Evolutionary conservation across 1,284 basidiomycete species (phyloP).

Genomic region (Sporisorium graminicola): DNA sequence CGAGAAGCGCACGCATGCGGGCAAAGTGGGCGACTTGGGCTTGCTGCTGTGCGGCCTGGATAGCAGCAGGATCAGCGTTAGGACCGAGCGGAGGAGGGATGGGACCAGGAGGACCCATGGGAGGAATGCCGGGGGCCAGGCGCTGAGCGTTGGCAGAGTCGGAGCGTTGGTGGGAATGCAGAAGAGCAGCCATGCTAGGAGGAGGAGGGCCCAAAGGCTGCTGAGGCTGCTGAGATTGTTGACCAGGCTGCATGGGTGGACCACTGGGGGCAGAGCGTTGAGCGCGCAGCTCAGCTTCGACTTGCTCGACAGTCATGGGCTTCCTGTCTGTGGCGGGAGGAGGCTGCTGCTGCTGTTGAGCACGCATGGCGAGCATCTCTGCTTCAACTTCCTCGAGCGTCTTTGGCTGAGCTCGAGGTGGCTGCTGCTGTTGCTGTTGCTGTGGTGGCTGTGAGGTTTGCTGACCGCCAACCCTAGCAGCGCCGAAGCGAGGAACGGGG

Average conservation of each 20-base stretch:
- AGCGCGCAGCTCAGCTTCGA: slow-evolving; percentile 82
- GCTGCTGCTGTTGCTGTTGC: slow-evolving; percentile 37
- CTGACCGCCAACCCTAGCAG: slow-evolving; percentile 40
- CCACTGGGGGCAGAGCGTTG: slow-evolving; percentile 20
- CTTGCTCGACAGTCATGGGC: slow-evolving; percentile 86
- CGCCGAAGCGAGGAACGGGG: slow-evolving; percentile 46
- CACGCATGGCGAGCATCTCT: slow-evolving; percentile 66
- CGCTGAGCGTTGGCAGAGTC: slow-evolving; percentile 14
- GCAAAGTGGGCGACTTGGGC: slow-evolving; percentile 61
- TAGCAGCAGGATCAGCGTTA: slow-evolving; percentile 40
- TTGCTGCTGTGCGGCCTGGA: slow-evolving; percentile 44
- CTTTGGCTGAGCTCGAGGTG: slow-evolving; percentile 54
- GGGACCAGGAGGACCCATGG: slow-evolving; percentile 18
- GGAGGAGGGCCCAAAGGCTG: slow-evolving; percentile 5
- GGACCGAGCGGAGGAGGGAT: slow-evolving; percentile 17
- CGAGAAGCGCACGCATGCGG: slow-evolving; percentile 63
- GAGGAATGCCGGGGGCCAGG: slow-evolving; percentile 19
- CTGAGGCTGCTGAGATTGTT: slow-evolving; percentile 4
- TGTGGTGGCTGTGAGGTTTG: slow-evolving; percentile 23
- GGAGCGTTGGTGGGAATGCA: slow-evolving; percentile 36
- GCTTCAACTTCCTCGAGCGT: slow-evolving; percentile 71
- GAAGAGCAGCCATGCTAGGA: slow-evolving; percentile 29
- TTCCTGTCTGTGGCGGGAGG: slow-evolving; percentile 66
- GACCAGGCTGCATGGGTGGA: slow-evolving; percentile 8
- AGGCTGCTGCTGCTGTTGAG: slow-evolving; percentile 44